Percentiles rank a stretch among this genome's conserved stretches.
Evolutionary conservation across 768 basidiomycete genomes (phyloP).

Genomic region (Antrodiella citrinella): DNA sequence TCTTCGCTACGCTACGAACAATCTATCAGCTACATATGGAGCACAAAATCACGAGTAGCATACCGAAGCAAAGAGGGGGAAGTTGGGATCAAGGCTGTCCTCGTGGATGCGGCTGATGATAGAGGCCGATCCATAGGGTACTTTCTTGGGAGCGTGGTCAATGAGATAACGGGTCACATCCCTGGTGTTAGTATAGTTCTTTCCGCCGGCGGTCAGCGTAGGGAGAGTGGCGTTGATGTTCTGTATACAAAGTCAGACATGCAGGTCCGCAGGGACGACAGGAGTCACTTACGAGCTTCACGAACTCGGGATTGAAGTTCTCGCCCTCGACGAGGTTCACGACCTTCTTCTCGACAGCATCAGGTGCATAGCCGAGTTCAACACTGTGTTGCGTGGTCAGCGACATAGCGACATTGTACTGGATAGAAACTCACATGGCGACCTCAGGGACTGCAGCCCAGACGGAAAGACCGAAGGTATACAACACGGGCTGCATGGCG

Average conservation of each 20-base stretch:
- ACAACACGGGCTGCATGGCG: constrained; percentile 25
- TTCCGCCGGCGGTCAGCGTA: constrained; percentile 29
- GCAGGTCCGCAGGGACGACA: too few species aligned
- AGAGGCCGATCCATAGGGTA: constrained; percentile 25
- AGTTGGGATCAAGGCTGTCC: constrained; percentile 43
- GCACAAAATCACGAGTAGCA: constrained; percentile 5
- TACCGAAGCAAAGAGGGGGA: constrained; percentile 34
- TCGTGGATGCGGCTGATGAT: constrained; percentile 35
- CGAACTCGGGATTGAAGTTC: constrained; percentile 39
- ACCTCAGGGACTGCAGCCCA: constrained; percentile 35
- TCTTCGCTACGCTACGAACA: constrained; percentile 33
- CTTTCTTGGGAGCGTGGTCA: constrained; percentile 29
- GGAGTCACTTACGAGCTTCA: constrained; percentile 29
- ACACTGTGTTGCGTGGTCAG: constrained; percentile 17
- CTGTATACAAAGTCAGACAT: too few species aligned
- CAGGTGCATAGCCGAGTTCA: constrained; percentile 35
- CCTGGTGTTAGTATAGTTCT: constrained; percentile 30
- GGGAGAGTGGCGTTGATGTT: constrained; percentile 39
- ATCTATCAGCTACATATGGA: not conserved
- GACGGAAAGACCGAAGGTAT: constrained; percentile 29
- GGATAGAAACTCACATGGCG: constrained; percentile 28
- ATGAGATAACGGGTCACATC: constrained; percentile 35
- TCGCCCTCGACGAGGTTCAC: constrained; percentile 38
- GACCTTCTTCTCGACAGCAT: constrained; percentile 26
- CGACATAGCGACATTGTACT: not conserved